These are phyloP conservation scores for Suillus decipiens DNA, from an alignment of 768 basidiomycete genomes.

Conservation along the genomic window DNA sequence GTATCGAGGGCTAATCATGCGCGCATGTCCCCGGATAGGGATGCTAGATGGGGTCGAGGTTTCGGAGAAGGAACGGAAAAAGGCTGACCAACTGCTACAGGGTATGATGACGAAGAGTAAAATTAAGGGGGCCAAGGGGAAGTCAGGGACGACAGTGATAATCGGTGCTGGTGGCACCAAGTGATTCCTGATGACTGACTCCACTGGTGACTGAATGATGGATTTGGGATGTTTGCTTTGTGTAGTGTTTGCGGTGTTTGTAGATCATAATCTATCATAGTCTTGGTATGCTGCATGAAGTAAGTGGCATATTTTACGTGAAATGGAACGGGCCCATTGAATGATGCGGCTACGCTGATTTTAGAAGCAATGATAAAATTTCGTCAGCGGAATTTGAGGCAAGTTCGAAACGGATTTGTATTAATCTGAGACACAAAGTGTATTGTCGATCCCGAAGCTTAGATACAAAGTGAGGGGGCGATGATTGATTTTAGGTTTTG, in stretches of 20 bases:
- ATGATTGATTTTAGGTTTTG: not conserved
- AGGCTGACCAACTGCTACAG: slow-evolving; percentile 70
- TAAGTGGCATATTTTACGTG: slow-evolving; percentile 9
- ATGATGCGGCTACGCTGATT: not conserved
- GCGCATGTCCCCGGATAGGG: slow-evolving; percentile 62
- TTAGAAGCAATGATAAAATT: slow-evolving; percentile 11
- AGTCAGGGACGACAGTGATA: slow-evolving; percentile 18
- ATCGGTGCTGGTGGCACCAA: slow-evolving; percentile 8
- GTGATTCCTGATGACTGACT: not conserved
- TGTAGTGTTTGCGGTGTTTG: slow-evolving; percentile 2
- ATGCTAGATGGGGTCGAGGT: slow-evolving; percentile 88
- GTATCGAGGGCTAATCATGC: slow-evolving; percentile 89
- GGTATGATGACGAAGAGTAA: slow-evolving; percentile 49
- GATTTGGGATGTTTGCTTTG: slow-evolving; percentile 14
- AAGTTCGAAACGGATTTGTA: not conserved
- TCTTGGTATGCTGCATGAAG: slow-evolving; percentile 6
- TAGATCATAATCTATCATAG: slow-evolving; percentile 6
- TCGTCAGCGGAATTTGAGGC: not conserved
- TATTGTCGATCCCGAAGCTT: slow-evolving; percentile 1
- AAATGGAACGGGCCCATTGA: slow-evolving; percentile 9
- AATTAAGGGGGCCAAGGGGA: slow-evolving; percentile 31
- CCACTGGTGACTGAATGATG: not conserved
- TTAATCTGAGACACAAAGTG: not conserved
- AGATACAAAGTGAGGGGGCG: not conserved
- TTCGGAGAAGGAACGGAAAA: slow-evolving; percentile 80